Conservation (phyloP, 2,329 filamentous ascomycete genomes). For the Xylaria sp. region DNA sequence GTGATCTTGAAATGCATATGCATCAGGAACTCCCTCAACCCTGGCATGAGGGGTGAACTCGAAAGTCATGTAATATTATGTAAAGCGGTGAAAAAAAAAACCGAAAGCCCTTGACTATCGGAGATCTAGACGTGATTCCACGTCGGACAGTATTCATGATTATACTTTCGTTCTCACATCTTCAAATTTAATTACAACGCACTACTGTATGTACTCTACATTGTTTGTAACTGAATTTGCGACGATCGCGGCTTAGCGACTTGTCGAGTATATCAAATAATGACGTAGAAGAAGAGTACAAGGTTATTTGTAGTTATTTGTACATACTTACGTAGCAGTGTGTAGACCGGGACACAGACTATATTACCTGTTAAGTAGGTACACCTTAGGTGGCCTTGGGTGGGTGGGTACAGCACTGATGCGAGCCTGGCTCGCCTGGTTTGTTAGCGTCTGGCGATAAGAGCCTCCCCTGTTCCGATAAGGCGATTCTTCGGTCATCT, state of each 20-base stretch:
- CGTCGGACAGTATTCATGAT: too few species aligned
- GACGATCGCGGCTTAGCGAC: neutral
- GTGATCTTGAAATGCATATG: neutral
- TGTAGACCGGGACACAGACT: neutral
- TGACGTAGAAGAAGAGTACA: neutral
- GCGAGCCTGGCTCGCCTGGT: neutral
- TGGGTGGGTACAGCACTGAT: neutral
- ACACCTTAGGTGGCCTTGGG: too few species aligned
- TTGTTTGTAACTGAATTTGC: neutral
- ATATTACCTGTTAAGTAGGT: too few species aligned
- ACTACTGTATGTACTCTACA: neutral
- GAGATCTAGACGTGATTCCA: neutral
- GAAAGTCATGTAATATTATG: neutral
- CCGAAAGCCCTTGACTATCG: neutral
- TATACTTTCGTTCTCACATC: neutral
- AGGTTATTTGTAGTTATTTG: too few species aligned
- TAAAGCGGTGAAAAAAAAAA: constrained; percentile 2
- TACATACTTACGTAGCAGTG: too few species aligned
- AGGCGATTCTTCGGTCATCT: constrained; percentile 24
- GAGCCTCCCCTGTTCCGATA: constrained; percentile 18
- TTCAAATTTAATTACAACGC: too few species aligned
- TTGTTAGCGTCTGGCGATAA: constrained; percentile 31
- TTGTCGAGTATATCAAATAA: neutral
- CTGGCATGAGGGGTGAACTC: neutral
- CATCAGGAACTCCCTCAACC: neutral